A percentile compares a stretch with the other conserved stretches of the same genome.
Evolutionary conservation across 768 basidiomycete genomes (phyloP).

Genomic region (Russula virescens): DNA sequence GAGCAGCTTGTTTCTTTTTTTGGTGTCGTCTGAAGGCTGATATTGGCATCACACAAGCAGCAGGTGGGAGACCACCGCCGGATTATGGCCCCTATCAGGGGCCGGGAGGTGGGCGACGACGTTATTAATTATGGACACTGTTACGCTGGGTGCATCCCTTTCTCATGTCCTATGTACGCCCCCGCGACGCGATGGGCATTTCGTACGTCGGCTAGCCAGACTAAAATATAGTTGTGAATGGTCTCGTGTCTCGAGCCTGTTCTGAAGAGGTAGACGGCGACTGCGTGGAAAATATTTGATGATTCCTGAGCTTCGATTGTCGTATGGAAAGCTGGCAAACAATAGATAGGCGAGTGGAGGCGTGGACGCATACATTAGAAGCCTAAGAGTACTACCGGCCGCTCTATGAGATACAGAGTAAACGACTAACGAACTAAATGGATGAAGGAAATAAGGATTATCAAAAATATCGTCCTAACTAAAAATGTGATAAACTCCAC

Average conservation of each 20-base stretch:
- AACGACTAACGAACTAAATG: slow-evolving; percentile 1
- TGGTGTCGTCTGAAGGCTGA: not conserved
- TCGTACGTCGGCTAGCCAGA: slow-evolving; percentile 3
- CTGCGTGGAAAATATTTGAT: not conserved
- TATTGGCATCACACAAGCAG: too few relatives aligned
- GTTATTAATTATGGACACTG: slow-evolving; percentile 11
- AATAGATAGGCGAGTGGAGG: slow-evolving; percentile 6
- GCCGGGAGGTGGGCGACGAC: slow-evolving; percentile 37
- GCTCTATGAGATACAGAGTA: slow-evolving; percentile 12
- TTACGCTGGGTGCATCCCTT: not conserved
- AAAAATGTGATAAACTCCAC: not conserved
- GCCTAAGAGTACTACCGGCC: slow-evolving; percentile 8
- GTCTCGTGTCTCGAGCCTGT: not conserved
- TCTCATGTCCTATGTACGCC: slow-evolving; percentile 1
- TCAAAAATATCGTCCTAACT: slow-evolving; percentile 1
- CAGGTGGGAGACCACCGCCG: slow-evolving; percentile 70
- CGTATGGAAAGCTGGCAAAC: not conserved
- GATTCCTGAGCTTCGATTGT: not conserved
- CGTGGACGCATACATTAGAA: slow-evolving; percentile 12
- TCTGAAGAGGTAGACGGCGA: not conserved
- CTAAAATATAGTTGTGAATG: slow-evolving; percentile 13
- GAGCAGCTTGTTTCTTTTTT: slow-evolving; percentile 20
- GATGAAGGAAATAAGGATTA: slow-evolving; percentile 7
- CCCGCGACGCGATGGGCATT: not conserved
- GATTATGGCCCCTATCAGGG: slow-evolving; percentile 86